Conservation (phyloP, 1,139 yeast species). For the Kodamaea alishanica region DNA sequence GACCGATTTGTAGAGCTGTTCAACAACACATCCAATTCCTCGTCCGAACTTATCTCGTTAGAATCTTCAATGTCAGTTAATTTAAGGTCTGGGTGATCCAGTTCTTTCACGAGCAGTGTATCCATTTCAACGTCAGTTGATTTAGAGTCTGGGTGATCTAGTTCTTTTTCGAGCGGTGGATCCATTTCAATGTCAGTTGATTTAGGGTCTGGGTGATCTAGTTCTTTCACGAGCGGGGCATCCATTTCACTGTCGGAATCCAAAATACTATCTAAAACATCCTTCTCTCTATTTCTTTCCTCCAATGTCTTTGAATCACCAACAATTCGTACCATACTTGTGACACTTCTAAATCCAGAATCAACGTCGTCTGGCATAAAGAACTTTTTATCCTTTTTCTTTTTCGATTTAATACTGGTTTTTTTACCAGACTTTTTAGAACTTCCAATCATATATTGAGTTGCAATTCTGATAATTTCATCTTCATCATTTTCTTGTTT, state of each 20-base stretch:
- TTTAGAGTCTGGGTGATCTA: too few relatives aligned
- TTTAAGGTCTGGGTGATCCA: neutral
- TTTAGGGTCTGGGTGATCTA: too few relatives aligned
- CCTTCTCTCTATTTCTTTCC: slow-evolving; percentile 13
- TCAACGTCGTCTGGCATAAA: slow-evolving; percentile 79
- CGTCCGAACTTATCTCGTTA: slow-evolving; percentile 7
- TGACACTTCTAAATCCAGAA: slow-evolving; percentile 64
- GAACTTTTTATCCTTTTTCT: slow-evolving; percentile 39
- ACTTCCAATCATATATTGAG: slow-evolving; percentile 38
- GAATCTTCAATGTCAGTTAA: slow-evolving; percentile 16
- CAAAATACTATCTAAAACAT: slow-evolving; percentile 21
- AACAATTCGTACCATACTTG: slow-evolving; percentile 41
- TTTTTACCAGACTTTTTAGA: slow-evolving; percentile 7
- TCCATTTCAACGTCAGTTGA: slow-evolving; percentile 20
- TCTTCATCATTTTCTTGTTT: slow-evolving; percentile 58
- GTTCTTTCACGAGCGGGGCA: slow-evolving; percentile 4
- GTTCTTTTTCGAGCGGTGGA: slow-evolving; percentile 4
- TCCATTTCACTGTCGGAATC: slow-evolving; percentile 24
- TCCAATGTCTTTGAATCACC: slow-evolving; percentile 14
- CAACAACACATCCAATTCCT: slow-evolving; percentile 4
- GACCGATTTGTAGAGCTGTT: neutral
- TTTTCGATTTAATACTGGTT: slow-evolving; percentile 22
- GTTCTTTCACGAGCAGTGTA: slow-evolving; percentile 4
- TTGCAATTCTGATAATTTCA: slow-evolving; percentile 64
- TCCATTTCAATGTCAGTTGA: slow-evolving; percentile 20